These are phyloP conservation scores for Epichloe elymi DNA, from an alignment of 2,329 filamentous ascomycete genomes.

Conservation along the genomic window DNA sequence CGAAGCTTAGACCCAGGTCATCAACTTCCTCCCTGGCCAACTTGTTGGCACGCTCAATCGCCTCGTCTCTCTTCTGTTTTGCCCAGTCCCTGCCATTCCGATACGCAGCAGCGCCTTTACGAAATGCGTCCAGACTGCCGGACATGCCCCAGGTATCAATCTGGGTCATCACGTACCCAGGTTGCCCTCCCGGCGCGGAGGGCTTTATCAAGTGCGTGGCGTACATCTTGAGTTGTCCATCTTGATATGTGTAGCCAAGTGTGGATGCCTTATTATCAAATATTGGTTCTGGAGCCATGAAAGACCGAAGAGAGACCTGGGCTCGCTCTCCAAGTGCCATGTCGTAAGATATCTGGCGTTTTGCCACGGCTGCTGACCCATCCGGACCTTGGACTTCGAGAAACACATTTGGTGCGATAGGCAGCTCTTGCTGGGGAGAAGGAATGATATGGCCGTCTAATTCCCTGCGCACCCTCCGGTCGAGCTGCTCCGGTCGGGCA, in stretches of 20 bases:
- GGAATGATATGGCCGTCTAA: slow-evolving; percentile 15
- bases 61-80: slow-evolving; percentile 18
- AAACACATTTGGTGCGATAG: slow-evolving; percentile 26
- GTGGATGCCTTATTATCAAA: slow-evolving; percentile 26
- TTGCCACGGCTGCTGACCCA: slow-evolving; percentile 4
- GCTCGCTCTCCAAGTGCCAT: neutral
- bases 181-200: slow-evolving; percentile 13
- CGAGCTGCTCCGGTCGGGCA: slow-evolving; percentile 16
- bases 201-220: slow-evolving; percentile 20
- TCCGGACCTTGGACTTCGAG: slow-evolving; percentile 23
- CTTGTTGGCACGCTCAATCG: slow-evolving; percentile 10
- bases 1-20: no score
- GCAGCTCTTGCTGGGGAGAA: slow-evolving; percentile 13
- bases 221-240: slow-evolving; percentile 22
- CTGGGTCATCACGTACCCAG: slow-evolving; percentile 26
- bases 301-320: neutral
- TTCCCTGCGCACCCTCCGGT: slow-evolving; percentile 10
- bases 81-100: slow-evolving; percentile 17
- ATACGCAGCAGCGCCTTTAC: slow-evolving; percentile 21
- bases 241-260: slow-evolving; percentile 21
- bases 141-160: slow-evolving; percentile 16
- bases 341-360: slow-evolving; percentile 7
- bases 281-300: slow-evolving; percentile 9
- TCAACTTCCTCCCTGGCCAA: no score
- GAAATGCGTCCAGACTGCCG: slow-evolving; percentile 14